A percentile compares a stretch with the other conserved stretches of the same genome.
Evolutionary conservation across 257 asterid genomes (phyloP).

Genomic region (Lycium ferocissimum): DNA sequence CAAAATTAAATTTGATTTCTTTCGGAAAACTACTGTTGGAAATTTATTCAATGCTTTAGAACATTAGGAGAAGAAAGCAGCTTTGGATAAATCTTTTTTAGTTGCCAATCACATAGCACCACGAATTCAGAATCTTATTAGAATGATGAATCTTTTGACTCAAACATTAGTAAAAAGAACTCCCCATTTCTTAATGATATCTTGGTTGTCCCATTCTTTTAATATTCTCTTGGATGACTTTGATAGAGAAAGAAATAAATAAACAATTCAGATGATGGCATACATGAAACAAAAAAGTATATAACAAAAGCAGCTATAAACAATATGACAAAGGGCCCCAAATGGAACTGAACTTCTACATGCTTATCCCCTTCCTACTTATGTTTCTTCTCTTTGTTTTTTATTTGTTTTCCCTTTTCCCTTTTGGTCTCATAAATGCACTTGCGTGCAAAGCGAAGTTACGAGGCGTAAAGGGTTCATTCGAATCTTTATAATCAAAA

Average conservation of each 20-base stretch:
- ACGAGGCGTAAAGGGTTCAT: too few relatives aligned
- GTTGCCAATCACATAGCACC: conserved; percentile 73
- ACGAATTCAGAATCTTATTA: conserved; percentile 85
- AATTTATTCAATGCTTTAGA: conserved; percentile 56
- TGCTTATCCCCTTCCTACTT: conserved; percentile 34
- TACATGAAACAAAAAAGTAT: conserved; percentile 28
- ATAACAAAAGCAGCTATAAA: conserved; percentile 33
- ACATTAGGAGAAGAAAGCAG: conserved; percentile 56
- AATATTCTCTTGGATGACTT: conserved; percentile 27
- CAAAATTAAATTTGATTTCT: too few relatives aligned
- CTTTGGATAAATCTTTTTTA: conserved; percentile 54
- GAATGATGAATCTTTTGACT: conserved; percentile 64
- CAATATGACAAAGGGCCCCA: conserved; percentile 42
- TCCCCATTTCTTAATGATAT: conserved; percentile 28
- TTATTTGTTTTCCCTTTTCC: too few relatives aligned
- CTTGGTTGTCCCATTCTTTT: conserved; percentile 48
- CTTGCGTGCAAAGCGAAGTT: too few relatives aligned
- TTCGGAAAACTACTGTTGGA: conserved; percentile 32
- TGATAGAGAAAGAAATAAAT: conserved; percentile 39
- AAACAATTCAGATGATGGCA: conserved; percentile 30
- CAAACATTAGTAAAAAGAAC: background rate
- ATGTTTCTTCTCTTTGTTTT: too few relatives aligned
- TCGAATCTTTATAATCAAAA: too few relatives aligned
- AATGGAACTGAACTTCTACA: conserved; percentile 35
- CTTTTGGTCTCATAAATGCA: too few relatives aligned